A percentile compares a stretch with the other conserved stretches of the same genome.
phyloP scores from a whole-genome alignment of 2,329 filamentous ascomycete species.

The Massarina eburnea region DNA sequence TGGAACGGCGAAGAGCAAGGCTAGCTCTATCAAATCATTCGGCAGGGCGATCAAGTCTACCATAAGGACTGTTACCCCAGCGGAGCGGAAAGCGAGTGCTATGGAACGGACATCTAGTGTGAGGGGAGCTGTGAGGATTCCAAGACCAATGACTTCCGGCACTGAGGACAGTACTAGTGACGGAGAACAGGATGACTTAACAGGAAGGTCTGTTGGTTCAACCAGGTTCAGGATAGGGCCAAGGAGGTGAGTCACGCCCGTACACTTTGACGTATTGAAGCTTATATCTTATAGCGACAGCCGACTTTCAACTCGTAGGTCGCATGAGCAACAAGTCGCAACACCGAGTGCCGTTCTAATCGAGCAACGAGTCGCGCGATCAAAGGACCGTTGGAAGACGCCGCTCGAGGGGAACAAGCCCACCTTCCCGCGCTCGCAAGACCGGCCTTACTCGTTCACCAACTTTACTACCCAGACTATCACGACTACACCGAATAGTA shows the following conservation, averaged over 20 bases:
- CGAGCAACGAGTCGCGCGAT: conserved; percentile 40
- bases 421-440: background rate
- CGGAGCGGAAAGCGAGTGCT: conserved; percentile 13
- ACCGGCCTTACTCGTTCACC: background rate
- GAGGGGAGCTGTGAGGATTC: conserved; percentile 9
- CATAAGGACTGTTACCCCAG: conserved; percentile 42
- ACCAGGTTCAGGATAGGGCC: conserved; percentile 9
- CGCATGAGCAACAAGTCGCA: conserved; percentile 8
- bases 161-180: conserved; percentile 7
- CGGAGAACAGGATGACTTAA: conserved; percentile 1
- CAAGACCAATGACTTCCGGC: conserved; percentile 6
- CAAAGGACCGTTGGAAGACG: conserved; percentile 46
- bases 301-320: background rate
- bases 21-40: conserved; percentile 30
- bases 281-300: background rate
- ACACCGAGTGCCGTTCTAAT: conserved; percentile 44
- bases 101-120: conserved; percentile 10
- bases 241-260: conserved; percentile 3
- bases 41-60: conserved; percentile 35
- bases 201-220: background rate
- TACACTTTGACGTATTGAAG: background rate
- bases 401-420: conserved; percentile 39
- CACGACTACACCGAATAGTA: conserved; percentile 1
- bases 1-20: conserved; percentile 21
- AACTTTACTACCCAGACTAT: background rate